A percentile compares a stretch with the other conserved stretches of the same genome.
Evolutionary conservation across 75 land plant species (phyloP).

Genomic region (Pinus tabuliformis): DNA sequence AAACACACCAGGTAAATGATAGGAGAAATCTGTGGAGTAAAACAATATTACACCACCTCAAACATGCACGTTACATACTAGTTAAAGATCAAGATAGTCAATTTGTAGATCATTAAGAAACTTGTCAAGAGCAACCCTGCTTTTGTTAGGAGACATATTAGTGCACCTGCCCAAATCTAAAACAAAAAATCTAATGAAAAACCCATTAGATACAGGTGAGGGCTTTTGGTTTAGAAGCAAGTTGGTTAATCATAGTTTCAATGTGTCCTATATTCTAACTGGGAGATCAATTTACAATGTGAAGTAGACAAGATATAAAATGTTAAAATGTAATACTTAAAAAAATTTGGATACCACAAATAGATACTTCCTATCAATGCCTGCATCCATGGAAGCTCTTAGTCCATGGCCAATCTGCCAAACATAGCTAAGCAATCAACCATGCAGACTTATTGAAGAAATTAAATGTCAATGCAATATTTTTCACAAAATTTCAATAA

Average conservation of each 20-base stretch:
- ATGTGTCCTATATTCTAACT: not conserved
- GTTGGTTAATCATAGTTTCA: not conserved
- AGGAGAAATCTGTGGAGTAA: too few species aligned
- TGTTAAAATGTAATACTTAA: slow-evolving; percentile 7
- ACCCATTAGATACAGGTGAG: too few species aligned
- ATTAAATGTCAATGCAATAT: not conserved
- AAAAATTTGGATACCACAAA: slow-evolving; percentile 60
- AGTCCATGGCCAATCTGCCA: slow-evolving; percentile 43
- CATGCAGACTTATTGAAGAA: not conserved
- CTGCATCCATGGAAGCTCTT: slow-evolving; percentile 37
- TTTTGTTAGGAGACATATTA: slow-evolving; percentile 34
- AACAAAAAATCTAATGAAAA: too few species aligned
- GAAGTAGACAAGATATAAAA: too few species aligned
- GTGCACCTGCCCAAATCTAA: slow-evolving; percentile 30
- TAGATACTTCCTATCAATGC: slow-evolving; percentile 35
- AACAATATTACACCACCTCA: not conserved
- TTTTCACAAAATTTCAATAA: not conserved
- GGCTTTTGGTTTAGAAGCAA: too few species aligned
- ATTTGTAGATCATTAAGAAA: slow-evolving; percentile 53
- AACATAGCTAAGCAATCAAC: not conserved
- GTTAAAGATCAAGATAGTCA: slow-evolving; percentile 57
- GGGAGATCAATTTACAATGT: too few species aligned
- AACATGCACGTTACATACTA: slow-evolving; percentile 20
- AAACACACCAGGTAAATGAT: too few species aligned
- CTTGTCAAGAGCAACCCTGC: slow-evolving; percentile 29